Base-by-base conservation (phyloP, 495 filamentous ascomycete genomes). In the Alectoria sarmentosa region DNA sequence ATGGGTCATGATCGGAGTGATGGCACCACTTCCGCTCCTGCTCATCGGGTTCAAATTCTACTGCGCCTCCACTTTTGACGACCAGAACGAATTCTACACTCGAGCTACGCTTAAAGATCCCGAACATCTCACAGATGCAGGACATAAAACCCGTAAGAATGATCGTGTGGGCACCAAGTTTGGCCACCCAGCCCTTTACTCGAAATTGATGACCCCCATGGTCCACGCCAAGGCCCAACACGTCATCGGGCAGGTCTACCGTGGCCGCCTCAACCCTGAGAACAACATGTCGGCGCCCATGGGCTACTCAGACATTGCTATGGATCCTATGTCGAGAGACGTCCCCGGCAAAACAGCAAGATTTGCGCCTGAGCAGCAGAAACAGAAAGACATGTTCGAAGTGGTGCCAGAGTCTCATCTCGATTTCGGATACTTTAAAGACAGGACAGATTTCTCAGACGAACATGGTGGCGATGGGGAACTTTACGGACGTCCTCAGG, bases 161-260 rank as follows among this genome's bases (percentile, higher is more conserved):
- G 91, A 95, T 62, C 86, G 89, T 28, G 84, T 98, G 5, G 87
- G 82, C 42, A 80, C 86, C 48, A 85, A 90, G 48, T 98, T 96
- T 74, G 92, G 92, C 7, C 90, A 98, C 72, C 94, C 94, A 21
- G 92, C 89, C 17, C 84, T 98, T 26, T 96, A 90, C 76, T 89
- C 88, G 69, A 87, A 88, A 11, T 83, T 98, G 58, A 90, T 93
- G 68, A 95, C 90, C 0, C 94, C 94, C 0, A 98, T 98, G 94
- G 93, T 98, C 15, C 89, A 94, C 67, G 90, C 90, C 48, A 93
- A 88, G 73, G 90, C 91, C 23, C 87, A 91, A 65, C 89, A 91
- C 59, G 81, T 90, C 42, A 82, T 98, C 41, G 86, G 86, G 42
- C 82, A 87, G 52, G 80, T 98, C 66, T 96, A 96, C 69, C 83